Evolutionary conservation across 2,329 filamentous ascomycete species (phyloP), one percentile per base, ranked within the genome.

Genomic region (Diaporthe sp.): DNA sequence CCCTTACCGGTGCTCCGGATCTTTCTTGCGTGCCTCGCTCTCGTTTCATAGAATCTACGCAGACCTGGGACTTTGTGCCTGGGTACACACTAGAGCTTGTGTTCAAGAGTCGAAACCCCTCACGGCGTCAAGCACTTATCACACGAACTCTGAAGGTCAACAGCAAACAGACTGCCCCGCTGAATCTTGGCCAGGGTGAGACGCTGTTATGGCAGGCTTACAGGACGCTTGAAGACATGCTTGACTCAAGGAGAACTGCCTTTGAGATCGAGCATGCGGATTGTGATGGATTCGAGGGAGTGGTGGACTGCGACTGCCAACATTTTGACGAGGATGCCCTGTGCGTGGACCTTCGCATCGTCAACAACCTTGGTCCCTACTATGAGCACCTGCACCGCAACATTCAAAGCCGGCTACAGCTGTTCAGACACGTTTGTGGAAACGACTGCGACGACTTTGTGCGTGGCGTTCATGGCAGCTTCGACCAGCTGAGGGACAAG

Each of bases 11-110:
- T n/a, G 86, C 87, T 1, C 85, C 88, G 71, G 83, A 87, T 2
- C 82, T 88, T 47, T 82, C 82, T 44, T 89, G 87, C 76, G 82
- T 90, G 31, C 89, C 88, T 12, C 84, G 82, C 34, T 83, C 83
- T 37, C 83, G 82, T 49, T 88, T 88, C 78, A 79, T 86, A 44
- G 85, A 88, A 61, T 81, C 84, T n/a, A 81, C 83, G 0, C 87
- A 88, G 76, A 77, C 81, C 10, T 90, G 88, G 76, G 85, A 88
- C 76, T 84, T 84, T 42, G 79, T 86, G 3, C 87, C 89, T 6
- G 89, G 89, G n/a, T 90, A 88, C 79, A 83, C 83, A 13, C 83
- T 90, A 55, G 83, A 85, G 44, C 80, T 90, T 49, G 83, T 83
- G 25, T 84, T 90, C 76, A 85, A 83, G 57, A 88, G 86, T 77